These are phyloP conservation scores for Picea engelmannii DNA, from an alignment of 83 land plant genomes.

Conservation along the genomic window DNA sequence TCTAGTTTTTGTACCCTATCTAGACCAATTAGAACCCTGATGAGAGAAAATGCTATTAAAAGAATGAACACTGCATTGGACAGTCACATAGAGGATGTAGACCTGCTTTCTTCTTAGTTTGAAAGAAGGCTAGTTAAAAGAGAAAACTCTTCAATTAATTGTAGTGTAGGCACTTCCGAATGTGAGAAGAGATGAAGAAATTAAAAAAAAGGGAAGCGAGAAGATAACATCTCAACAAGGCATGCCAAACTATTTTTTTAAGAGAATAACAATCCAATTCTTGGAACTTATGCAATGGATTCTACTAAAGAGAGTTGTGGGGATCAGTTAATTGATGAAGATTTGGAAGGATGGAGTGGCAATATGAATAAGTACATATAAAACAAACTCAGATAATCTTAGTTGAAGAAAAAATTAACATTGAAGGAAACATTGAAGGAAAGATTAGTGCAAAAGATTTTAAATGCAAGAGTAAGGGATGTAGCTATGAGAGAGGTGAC, in stretches of 20 bases:
- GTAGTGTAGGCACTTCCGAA: conserved; percentile 74
- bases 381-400: conserved; percentile 53
- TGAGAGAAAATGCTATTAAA: no score
- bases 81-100: background rate
- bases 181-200: conserved; percentile 63
- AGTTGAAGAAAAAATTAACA: conserved; percentile 72
- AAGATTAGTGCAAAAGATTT: conserved; percentile 52
- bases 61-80: no score
- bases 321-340: conserved; percentile 29
- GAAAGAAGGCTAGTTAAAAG: conserved; percentile 3
- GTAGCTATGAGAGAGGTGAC: conserved; percentile 36
- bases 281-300: conserved; percentile 66
- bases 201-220: conserved; percentile 25
- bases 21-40: no score
- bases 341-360: conserved; percentile 20
- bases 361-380: conserved; percentile 14
- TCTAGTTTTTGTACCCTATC: no score
- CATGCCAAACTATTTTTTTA: conserved; percentile 46
- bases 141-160: conserved; percentile 28
- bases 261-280: conserved; percentile 74
- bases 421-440: conserved; percentile 65
- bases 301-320: conserved; percentile 46
- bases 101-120: background rate
- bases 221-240: conserved; percentile 28
- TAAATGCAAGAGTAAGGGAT: conserved; percentile 46